Conservation (phyloP, 176 grass and related monocot genomes). For the Saccharum officinarum region DNA sequence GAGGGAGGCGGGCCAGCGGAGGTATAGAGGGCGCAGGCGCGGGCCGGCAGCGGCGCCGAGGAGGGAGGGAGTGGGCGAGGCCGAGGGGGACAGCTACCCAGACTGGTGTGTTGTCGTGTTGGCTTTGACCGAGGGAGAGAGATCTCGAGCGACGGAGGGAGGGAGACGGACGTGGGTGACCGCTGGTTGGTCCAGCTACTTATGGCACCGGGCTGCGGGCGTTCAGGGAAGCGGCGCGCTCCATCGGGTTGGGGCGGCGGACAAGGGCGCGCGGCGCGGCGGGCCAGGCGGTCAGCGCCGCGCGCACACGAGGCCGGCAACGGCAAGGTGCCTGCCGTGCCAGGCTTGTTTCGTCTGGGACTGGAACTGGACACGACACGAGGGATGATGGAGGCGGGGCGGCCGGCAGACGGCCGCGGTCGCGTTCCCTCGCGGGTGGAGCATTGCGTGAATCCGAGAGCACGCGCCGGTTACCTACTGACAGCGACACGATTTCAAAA, state of each 20-base stretch:
- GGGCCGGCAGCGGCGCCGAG: conserved; percentile 22
- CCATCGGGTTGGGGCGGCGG: not conserved
- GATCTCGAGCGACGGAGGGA: not conserved
- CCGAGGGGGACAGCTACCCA: not conserved
- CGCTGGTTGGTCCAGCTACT: conserved; percentile 31
- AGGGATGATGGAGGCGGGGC: not conserved
- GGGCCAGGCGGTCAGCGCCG: not conserved
- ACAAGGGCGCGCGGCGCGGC: not conserved
- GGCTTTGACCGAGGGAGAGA: conserved; percentile 18
- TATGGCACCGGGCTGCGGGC: not conserved
- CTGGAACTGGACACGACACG: not conserved
- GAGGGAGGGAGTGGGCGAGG: not conserved
- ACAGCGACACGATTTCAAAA: not conserved
- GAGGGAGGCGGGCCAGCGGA: not conserved
- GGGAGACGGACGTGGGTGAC: not conserved
- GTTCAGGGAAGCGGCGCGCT: not conserved
- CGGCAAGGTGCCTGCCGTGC: not conserved
- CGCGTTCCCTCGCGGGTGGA: not conserved
- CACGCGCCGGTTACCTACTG: too few relatives aligned
- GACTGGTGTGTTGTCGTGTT: conserved; percentile 5
- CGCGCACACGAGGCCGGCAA: not conserved
- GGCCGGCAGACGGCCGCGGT: not conserved
- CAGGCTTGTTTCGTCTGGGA: not conserved
- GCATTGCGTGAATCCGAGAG: too few relatives aligned
- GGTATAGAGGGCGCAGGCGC: not conserved